Evolutionary conservation across 2,329 filamentous ascomycete genomes (phyloP), one percentile per base, ranked within the genome.

Genomic region (Coccinonectria pachysandricola): DNA sequence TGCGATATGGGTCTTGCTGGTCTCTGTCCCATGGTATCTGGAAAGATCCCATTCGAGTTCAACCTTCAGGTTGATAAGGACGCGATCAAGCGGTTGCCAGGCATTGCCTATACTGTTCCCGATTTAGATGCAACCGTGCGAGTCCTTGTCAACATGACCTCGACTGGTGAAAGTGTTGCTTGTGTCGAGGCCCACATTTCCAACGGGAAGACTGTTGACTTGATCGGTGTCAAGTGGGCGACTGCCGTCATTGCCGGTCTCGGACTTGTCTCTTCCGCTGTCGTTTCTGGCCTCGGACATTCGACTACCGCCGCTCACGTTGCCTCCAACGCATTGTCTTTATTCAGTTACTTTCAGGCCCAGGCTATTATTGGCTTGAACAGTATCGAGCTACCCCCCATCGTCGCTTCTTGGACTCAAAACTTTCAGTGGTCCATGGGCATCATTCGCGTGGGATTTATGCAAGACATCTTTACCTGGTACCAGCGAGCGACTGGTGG

Each of bases 401-500:
- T 94, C 35, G 88, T 93, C 28, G 71, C 82, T 46, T 71, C 87
- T 0, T 96, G 88, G 88, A 94, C 87, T 2, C 87, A 95, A 59
- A 88, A 95, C 59, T 95, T 96, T 61, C 82, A 92, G 52, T 96
- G 88, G 88, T 92, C 80, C 48, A 91, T 96, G 84, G 88, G 88
- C 44, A 86, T 96, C 45, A 93, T 96, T 46, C 72, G 73, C 26
- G 68, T 95, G 21, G 66, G 65, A n/a, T 95, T 93, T 54, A 71
- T 95, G 60, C 85, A 96, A 60, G 66, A 65, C 24, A 82, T 94
- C 48, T 83, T 84, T 35, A 93, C 86, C 18, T 96, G 88, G 88
- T 96, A 95, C 52, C 87, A 94, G 59, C 81, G 87, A 35, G 73
- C 88, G 3, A 96, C 88, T 3, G 88, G 88, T 27, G 88, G 88